These are phyloP conservation scores for Anthracocystis walkeri DNA, from an alignment of 1,284 basidiomycete genomes.

Conservation along the genomic window DNA sequence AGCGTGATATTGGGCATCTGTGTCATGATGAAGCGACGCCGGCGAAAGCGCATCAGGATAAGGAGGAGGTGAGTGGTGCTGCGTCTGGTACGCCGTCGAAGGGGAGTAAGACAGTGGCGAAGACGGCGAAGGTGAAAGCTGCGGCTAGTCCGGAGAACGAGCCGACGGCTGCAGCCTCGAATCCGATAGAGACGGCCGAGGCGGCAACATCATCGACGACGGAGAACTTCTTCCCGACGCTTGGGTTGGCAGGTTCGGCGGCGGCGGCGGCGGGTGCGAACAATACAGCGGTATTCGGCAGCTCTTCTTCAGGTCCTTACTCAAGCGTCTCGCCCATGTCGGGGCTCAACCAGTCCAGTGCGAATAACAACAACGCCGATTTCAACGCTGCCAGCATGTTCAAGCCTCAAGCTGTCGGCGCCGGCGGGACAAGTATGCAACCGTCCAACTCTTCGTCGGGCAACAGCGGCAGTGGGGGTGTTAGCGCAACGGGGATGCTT, in stretches of 20 bases:
- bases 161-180: neutral
- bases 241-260: conserved; percentile 15
- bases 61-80: neutral
- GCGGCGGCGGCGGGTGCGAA: neutral
- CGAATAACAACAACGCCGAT: conserved; percentile 11
- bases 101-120: conserved; percentile 2
- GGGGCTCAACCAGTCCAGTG: conserved; percentile 23
- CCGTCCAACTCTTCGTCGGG: conserved; percentile 6
- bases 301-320: conserved; percentile 33
- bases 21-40: conserved; percentile 60
- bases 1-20: conserved; percentile 71
- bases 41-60: conserved; percentile 24
- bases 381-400: conserved; percentile 33
- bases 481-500: conserved; percentile 29
- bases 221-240: conserved; percentile 28
- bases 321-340: conserved; percentile 31
- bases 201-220: neutral
- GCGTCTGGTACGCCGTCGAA: conserved; percentile 20
- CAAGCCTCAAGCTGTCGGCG: conserved; percentile 27
- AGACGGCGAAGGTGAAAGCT: neutral
- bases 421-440: conserved; percentile 18
- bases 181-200: neutral
- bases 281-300: conserved; percentile 13
- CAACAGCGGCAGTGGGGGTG: conserved; percentile 1
- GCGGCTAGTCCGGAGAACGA: neutral